A percentile compares a stretch with the other conserved stretches of the same genome.
phyloP scores from a whole-genome alignment of 164 flowering plant genomes.

The Piper longum region DNA sequence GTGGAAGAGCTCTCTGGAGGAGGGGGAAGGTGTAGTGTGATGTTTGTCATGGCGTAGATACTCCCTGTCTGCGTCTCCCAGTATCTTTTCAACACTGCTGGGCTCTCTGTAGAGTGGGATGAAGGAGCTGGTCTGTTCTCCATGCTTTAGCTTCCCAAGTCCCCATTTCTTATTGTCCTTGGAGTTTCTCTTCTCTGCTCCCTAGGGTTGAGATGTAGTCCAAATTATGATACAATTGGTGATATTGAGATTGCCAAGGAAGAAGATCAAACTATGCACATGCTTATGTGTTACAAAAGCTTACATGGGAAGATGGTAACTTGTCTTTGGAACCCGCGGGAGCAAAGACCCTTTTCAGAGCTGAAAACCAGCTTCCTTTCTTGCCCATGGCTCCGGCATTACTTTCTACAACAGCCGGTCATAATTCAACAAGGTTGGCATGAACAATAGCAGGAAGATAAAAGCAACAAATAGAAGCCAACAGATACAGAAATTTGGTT shows the following conservation, averaged over 20 bases:
- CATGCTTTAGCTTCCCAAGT: conserved; percentile 35
- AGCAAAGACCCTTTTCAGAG: conserved; percentile 66
- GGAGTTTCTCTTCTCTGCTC: conserved; percentile 29
- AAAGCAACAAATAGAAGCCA: not conserved
- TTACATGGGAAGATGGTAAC: conserved; percentile 28
- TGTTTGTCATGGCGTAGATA: conserved; percentile 13
- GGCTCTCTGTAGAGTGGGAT: conserved; percentile 72
- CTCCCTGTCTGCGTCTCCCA: conserved; percentile 84
- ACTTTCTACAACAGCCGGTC: not conserved
- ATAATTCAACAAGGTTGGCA: not conserved
- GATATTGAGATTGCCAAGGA: not conserved
- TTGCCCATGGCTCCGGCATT: conserved; percentile 60
- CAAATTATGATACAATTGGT: not conserved
- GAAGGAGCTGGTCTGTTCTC: conserved; percentile 47
- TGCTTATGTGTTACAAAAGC: conserved; percentile 1
- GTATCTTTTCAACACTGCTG: conserved; percentile 85
- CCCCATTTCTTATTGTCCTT: conserved; percentile 60
- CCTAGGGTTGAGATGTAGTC: conserved; percentile 22
- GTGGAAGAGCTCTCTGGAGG: conserved; percentile 6
- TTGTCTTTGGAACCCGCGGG: conserved; percentile 55
- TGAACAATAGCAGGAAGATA: not conserved
- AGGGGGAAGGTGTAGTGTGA: not conserved
- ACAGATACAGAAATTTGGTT: too few relatives aligned
- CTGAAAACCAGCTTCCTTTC: conserved; percentile 82
- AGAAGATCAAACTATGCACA: not conserved